phyloP scores from a whole-genome alignment of 176 grass and related monocot species.

The Pharus latifolius region DNA sequence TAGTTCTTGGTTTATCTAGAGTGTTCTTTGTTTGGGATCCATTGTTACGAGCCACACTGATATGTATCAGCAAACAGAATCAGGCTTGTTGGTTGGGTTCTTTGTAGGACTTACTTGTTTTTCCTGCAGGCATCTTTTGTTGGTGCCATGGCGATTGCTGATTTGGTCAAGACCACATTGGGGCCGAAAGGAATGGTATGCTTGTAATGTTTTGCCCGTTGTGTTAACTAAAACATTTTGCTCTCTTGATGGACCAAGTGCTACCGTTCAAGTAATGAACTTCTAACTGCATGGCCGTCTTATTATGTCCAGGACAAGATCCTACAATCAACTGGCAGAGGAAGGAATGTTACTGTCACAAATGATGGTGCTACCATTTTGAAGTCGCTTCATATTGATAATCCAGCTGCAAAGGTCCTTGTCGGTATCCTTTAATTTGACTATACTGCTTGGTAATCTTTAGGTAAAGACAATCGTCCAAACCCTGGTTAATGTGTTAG shows the following conservation, averaged over 20 bases:
- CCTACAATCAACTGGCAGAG: slow-evolving; percentile 84
- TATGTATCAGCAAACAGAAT: too few relatives aligned
- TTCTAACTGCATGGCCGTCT: too few relatives aligned
- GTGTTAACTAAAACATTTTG: neutral
- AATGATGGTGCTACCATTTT: slow-evolving; percentile 98
- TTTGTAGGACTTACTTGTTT: too few relatives aligned
- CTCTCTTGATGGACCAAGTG: too few relatives aligned
- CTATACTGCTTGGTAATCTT: neutral
- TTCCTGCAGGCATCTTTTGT: slow-evolving; percentile 66
- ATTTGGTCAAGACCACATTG: slow-evolving; percentile 85
- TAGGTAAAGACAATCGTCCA: neutral
- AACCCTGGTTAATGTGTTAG: neutral
- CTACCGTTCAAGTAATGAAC: too few relatives aligned
- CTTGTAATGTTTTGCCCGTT: neutral
- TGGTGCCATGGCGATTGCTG: slow-evolving; percentile 76
- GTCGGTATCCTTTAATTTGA: slow-evolving; percentile 74
- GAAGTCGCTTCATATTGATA: slow-evolving; percentile 96
- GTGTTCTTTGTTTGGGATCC: too few relatives aligned
- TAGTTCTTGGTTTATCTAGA: too few relatives aligned
- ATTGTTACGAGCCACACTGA: too few relatives aligned
- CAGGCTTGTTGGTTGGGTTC: too few relatives aligned
- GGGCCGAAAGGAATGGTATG: slow-evolving; percentile 96
- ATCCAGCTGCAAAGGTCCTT: slow-evolving; percentile 92
- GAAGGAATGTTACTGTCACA: slow-evolving; percentile 70
- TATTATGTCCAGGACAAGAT: slow-evolving; percentile 77